phyloP scores from a whole-genome alignment of 2,329 filamentous ascomycete genomes.

The Cryphonectria carpinicola region DNA sequence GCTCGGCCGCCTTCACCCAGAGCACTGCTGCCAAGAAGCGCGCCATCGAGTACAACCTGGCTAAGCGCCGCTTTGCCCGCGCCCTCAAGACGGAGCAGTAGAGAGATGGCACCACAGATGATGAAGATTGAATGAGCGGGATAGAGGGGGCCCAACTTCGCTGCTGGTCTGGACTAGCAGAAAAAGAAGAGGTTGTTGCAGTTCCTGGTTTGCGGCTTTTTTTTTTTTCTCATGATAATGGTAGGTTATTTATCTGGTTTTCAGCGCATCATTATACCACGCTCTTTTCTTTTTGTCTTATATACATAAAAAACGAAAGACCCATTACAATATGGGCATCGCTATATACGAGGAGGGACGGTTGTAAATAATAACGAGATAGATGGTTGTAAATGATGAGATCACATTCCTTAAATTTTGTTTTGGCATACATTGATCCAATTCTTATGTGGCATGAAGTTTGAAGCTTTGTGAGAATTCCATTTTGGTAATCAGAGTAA shows the following conservation, averaged over 20 bases:
- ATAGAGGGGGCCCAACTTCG: not conserved
- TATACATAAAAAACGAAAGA: not conserved
- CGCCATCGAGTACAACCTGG: slow-evolving; percentile 57
- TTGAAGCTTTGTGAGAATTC: no score
- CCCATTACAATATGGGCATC: not conserved
- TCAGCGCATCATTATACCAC: slow-evolving; percentile 22
- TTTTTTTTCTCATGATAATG: not conserved
- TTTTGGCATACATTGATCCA: no score
- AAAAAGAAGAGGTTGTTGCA: not conserved
- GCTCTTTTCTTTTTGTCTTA: slow-evolving; percentile 16
- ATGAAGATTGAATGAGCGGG: not conserved
- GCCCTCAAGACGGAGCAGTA: slow-evolving; percentile 26
- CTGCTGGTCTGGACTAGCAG: slow-evolving; percentile 23
- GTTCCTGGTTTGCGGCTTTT: not conserved
- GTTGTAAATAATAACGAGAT: slow-evolving; percentile 9
- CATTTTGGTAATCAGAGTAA: no score
- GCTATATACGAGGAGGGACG: not conserved
- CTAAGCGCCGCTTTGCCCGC: slow-evolving; percentile 38
- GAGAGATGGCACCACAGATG: not conserved
- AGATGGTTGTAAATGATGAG: slow-evolving; percentile 3
- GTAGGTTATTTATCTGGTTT: slow-evolving; percentile 6
- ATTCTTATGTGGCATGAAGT: no score
- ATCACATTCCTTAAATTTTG: not conserved
- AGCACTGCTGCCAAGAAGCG: slow-evolving; percentile 61
- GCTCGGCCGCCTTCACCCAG: slow-evolving; percentile 68